Conservation (phyloP, 108 stramenopile genomes). For the Conticribra weissflogii region DNA sequence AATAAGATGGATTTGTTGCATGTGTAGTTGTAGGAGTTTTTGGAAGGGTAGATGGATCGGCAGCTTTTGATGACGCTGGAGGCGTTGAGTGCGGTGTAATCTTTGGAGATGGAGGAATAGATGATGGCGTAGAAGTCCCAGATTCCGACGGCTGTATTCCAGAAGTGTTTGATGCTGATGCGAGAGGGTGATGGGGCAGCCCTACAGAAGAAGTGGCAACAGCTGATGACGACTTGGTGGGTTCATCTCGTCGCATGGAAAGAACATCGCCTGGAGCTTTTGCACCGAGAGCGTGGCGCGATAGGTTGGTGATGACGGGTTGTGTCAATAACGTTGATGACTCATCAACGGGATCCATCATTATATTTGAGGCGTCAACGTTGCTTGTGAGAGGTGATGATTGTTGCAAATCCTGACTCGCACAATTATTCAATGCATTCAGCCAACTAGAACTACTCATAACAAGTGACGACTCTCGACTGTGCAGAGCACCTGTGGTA, state of each 20-base stretch:
- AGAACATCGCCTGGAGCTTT: background rate
- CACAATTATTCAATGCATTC: constrained; percentile 10
- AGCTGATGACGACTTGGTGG: background rate
- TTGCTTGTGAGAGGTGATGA: constrained; percentile 1
- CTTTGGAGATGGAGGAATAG: constrained; percentile 13
- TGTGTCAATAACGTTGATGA: no score
- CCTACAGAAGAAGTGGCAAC: background rate
- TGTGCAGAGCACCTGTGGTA: constrained; percentile 28
- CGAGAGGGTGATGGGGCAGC: constrained; percentile 9
- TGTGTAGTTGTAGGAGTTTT: background rate
- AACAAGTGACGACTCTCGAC: constrained; percentile 39
- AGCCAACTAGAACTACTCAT: constrained; percentile 17
- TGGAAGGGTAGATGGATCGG: no score
- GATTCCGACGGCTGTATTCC: background rate
- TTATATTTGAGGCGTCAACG: background rate
- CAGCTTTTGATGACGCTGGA: constrained; percentile 1
- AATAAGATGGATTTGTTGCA: background rate
- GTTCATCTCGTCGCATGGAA: constrained; percentile 6
- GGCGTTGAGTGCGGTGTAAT: constrained; percentile 4
- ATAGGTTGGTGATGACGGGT: no score
- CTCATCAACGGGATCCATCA: background rate
- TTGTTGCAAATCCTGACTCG: constrained; percentile 12
- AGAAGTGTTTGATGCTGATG: constrained; percentile 1
- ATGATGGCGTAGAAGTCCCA: constrained; percentile 12
- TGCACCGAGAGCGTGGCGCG: no score